phyloP scores from a whole-genome alignment of 2,329 filamentous ascomycete species.

The Sporothrix sp. region DNA sequence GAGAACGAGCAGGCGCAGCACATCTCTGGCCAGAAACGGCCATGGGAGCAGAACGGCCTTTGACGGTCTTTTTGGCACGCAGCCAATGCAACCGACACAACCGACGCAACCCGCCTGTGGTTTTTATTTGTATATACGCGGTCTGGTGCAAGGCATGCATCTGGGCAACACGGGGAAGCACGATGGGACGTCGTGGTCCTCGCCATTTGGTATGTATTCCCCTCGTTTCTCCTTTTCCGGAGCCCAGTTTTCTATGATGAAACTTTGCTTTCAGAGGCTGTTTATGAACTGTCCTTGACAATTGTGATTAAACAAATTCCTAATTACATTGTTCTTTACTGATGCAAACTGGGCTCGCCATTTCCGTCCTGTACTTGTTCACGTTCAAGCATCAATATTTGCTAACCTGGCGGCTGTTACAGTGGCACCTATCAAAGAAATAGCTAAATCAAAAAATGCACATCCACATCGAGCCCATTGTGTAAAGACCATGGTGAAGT shows the following conservation, averaged over 20 bases:
- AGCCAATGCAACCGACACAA: neutral
- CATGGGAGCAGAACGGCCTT: no score
- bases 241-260: constrained; percentile 13
- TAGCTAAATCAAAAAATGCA: constrained; percentile 1
- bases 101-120: neutral
- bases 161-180: neutral
- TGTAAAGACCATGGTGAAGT: no score
- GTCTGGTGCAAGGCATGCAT: neutral
- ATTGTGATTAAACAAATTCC: constrained; percentile 14
- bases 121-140: constrained; percentile 12
- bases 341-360: constrained; percentile 4
- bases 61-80: neutral
- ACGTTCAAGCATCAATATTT: no score
- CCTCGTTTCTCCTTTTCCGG: neutral
- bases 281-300: constrained; percentile 13
- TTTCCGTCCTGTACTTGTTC: no score
- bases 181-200: constrained; percentile 1
- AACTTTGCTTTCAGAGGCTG: constrained; percentile 17
- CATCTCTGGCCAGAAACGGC: no score
- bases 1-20: no score
- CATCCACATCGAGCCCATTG: neutral
- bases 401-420: neutral
- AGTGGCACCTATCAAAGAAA: constrained; percentile 5
- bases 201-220: constrained; percentile 2
- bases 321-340: constrained; percentile 17